Evolutionary conservation across 2,329 filamentous ascomycete genomes (phyloP).

Genomic region (Biscogniauxia sp.): DNA sequence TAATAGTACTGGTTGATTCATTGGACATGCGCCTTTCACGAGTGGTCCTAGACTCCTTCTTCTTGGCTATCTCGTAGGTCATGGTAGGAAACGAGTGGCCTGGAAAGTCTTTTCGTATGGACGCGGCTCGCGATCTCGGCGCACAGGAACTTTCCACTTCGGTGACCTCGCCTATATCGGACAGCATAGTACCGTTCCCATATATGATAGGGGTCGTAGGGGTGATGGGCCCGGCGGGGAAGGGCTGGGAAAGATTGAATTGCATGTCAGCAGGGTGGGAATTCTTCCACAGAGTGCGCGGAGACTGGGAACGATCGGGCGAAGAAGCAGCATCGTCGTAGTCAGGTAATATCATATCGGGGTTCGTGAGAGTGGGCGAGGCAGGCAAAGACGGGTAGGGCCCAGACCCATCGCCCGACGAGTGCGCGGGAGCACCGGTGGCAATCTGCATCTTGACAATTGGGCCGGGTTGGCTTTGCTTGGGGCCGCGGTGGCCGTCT

Average conservation of each 20-base stretch:
- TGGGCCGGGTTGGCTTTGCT: slow-evolving; percentile 10
- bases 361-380: slow-evolving; percentile 87
- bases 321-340: slow-evolving; percentile 58
- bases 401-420: slow-evolving; percentile 25
- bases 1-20: slow-evolving; percentile 62
- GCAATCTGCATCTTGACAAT: slow-evolving; percentile 25
- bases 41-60: slow-evolving; percentile 38
- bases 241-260: slow-evolving; percentile 42
- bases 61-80: slow-evolving; percentile 42
- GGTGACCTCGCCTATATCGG: slow-evolving; percentile 60
- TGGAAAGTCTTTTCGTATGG: slow-evolving; percentile 31
- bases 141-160: slow-evolving; percentile 50
- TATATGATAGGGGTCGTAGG: slow-evolving; percentile 66
- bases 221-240: slow-evolving; percentile 43
- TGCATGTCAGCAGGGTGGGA: slow-evolving; percentile 38
- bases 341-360: slow-evolving; percentile 89
- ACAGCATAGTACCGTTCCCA: slow-evolving; percentile 67
- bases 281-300: slow-evolving; percentile 53
- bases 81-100: slow-evolving; percentile 25
- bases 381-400: slow-evolving; percentile 54
- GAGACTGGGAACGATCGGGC: slow-evolving; percentile 51
- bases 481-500: slow-evolving; percentile 5
- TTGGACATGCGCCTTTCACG: slow-evolving; percentile 54
- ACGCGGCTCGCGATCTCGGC: slow-evolving; percentile 35
- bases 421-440: slow-evolving; percentile 20